Conservation (phyloP, 148 eudicot species). For the Agrostemma githago region DNA sequence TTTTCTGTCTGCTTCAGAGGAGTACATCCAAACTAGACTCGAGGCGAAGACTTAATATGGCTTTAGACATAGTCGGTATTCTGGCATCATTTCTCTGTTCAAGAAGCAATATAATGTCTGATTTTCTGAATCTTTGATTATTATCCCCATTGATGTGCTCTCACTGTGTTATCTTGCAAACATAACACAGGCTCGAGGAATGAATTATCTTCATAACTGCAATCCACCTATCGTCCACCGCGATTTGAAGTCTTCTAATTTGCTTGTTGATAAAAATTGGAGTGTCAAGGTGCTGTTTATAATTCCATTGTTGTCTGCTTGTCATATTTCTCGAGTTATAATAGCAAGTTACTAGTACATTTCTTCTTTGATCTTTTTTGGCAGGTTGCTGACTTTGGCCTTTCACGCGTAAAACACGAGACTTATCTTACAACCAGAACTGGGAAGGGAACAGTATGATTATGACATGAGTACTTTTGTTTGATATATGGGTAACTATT, state of each 20-base stretch:
- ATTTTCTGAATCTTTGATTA: conserved; percentile 3
- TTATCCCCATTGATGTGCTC: conserved; percentile 2
- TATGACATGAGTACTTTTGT: conserved; percentile 2
- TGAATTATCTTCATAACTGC: conserved; percentile 94
- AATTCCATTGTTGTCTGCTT: not conserved
- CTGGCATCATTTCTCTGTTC: not conserved
- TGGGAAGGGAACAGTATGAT: conserved; percentile 94
- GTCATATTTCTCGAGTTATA: not conserved
- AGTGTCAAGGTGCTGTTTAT: conserved; percentile 68
- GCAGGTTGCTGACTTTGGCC: conserved; percentile 98
- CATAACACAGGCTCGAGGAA: conserved; percentile 71
- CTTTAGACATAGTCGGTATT: conserved; percentile 80
- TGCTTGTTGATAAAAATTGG: conserved; percentile 94
- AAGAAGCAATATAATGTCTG: conserved; percentile 3
- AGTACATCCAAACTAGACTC: conserved; percentile 72
- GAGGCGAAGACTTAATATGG: conserved; percentile 89
- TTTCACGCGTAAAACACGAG: conserved; percentile 88
- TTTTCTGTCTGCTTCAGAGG: conserved; percentile 68
- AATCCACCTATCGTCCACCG: conserved; percentile 89
- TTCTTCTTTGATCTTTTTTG: conserved; percentile 4
- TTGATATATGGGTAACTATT: not conserved
- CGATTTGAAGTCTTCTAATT: conserved; percentile 93
- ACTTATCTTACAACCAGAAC: conserved; percentile 68
- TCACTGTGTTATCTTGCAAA: conserved; percentile 15
- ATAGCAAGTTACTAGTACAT: not conserved